Evolutionary conservation across 2,329 filamentous ascomycete species (phyloP), one percentile per base, ranked within the genome.

Genomic region (Teratosphaeria nubilosa): DNA sequence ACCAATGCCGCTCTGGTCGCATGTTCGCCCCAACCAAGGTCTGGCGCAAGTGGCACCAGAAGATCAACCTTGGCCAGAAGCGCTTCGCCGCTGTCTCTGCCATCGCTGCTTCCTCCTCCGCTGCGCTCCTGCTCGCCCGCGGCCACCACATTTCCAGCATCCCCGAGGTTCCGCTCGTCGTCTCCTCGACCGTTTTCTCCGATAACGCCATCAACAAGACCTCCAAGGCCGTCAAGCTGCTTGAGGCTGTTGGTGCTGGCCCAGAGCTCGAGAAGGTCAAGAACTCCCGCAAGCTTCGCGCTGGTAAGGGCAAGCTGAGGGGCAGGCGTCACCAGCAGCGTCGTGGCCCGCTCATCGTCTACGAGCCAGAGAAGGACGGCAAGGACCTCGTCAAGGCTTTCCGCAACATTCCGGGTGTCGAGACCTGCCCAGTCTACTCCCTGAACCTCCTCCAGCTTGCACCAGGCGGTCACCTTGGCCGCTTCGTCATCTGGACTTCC

Each of bases 21-120:
- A 99, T 99, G 94, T 99, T 99, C 82, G 94, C 94, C 71, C 94
- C 94, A 70, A 99, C 94, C 81, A 99, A 99, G 88, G 88, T 96
- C 82, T 99, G 94, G 95, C 86, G 94, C 79, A 96, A 96, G 85
- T 99, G 94, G 95, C 94, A 99, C 85, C 85, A 96, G 84, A 97
- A 97, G 91, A 86, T 99, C 86, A 96, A 95, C 86, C 86, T 95
- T 80, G 88, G 88, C 79, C 94, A 99, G 86, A 96, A 94, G 90
- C 94, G 94, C 74, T 99, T 96, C 79, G 94, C 94, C 80, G 95
- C 91, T 74, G 90, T 90, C 77, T 99, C 94, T 73, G 94, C 94
- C 74, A 84, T 99, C 73, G 94, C 94, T 80, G 94, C 94, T 72
- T 96, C 94, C 69, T 92, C 92, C 71, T 91, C 91, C 74, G 87